Conservation (phyloP, 768 basidiomycete species). For the Termitomyces sp. region DNA sequence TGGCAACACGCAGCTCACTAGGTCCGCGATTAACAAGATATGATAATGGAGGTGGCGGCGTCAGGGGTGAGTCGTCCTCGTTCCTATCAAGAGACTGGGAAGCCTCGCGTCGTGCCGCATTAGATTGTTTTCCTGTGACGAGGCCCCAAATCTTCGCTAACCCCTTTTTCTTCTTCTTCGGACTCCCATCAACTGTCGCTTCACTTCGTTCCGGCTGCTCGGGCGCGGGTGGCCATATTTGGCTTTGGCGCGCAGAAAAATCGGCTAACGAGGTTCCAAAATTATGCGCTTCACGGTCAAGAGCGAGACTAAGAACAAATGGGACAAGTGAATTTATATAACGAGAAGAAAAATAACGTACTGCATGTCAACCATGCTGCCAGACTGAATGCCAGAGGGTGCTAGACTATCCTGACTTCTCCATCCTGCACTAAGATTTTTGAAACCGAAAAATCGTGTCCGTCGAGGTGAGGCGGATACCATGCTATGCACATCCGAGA, state of each 20-base stretch:
- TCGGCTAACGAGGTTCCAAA: constrained; percentile 31
- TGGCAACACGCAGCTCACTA: constrained; percentile 35
- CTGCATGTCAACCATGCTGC: constrained; percentile 95
- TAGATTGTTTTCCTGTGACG: constrained; percentile 55
- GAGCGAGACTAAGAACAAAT: constrained; percentile 56
- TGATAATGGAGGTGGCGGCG: constrained; percentile 89
- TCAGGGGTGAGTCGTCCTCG: constrained; percentile 76
- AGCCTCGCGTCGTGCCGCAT: constrained; percentile 28
- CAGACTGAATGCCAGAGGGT: constrained; percentile 69
- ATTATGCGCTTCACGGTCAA: constrained; percentile 60
- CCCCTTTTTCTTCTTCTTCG: constrained; percentile 79
- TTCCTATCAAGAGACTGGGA: constrained; percentile 40
- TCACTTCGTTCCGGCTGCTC: constrained; percentile 27
- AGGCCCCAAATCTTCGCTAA: constrained; percentile 81
- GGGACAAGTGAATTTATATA: constrained; percentile 7
- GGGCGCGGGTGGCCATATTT: constrained; percentile 40
- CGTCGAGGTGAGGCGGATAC: constrained; percentile 66
- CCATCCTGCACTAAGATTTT: constrained; percentile 69
- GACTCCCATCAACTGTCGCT: constrained; percentile 42
- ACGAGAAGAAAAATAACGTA: constrained; percentile 38
- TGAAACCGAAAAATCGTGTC: constrained; percentile 76
- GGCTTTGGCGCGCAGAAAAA: constrained; percentile 46
- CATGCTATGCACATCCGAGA: constrained; percentile 77
- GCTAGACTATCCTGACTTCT: constrained; percentile 81
- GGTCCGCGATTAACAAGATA: constrained; percentile 77